These are phyloP conservation scores for Takashimella tepidaria DNA, from an alignment of 1,284 basidiomycete species.

Conservation along the genomic window DNA sequence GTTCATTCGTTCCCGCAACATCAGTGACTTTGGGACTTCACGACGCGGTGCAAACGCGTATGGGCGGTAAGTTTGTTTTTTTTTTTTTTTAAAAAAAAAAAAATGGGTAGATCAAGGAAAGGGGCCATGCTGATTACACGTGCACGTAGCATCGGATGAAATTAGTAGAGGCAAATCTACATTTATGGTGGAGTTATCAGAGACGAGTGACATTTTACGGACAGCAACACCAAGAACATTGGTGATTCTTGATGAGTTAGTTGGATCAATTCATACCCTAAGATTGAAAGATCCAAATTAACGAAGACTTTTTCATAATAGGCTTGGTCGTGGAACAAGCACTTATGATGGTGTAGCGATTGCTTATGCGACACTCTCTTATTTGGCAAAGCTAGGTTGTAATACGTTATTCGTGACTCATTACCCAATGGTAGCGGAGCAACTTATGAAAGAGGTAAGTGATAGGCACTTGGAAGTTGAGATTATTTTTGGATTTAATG, in stretches of 20 bases:
- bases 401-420: slow-evolving; percentile 93
- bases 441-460: slow-evolving; percentile 57
- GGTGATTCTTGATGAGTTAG: slow-evolving; percentile 70
- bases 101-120: no score
- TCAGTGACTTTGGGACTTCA: slow-evolving; percentile 67
- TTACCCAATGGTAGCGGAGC: slow-evolving; percentile 59
- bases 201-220: slow-evolving; percentile 84
- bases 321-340: slow-evolving; percentile 44
- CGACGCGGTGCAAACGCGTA: slow-evolving; percentile 74
- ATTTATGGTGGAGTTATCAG: slow-evolving; percentile 93
- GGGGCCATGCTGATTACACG: background rate
- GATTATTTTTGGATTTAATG: no score
- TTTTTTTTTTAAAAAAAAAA: no score
- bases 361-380: slow-evolving; percentile 64
- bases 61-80: slow-evolving; percentile 38
- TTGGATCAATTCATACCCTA: background rate
- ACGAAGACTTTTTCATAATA: slow-evolving; percentile 11
- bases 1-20: slow-evolving; percentile 60
- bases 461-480: slow-evolving; percentile 20
- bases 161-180: slow-evolving; percentile 78
- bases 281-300: slow-evolving; percentile 7
- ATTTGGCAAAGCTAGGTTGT: slow-evolving; percentile 62
- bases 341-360: slow-evolving; percentile 48
- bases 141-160: slow-evolving; percentile 69
- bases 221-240: slow-evolving; percentile 66